These are phyloP conservation scores for Dryas octopetala DNA, from an alignment of 306 rosid species.

Conservation along the genomic window DNA sequence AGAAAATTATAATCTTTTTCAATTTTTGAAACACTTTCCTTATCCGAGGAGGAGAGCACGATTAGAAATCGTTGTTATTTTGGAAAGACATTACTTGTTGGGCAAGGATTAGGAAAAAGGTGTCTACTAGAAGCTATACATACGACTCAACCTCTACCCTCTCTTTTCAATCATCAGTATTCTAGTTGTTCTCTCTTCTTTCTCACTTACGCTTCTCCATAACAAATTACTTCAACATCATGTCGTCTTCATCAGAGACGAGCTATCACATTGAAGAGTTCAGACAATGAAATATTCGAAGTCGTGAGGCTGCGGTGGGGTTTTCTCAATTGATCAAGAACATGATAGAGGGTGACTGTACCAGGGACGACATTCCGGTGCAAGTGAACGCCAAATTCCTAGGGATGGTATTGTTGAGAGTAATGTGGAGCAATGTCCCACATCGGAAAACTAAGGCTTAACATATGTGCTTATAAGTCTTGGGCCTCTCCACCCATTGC, in stretches of 20 bases:
- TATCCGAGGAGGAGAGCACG: neutral
- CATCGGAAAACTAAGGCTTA: too few species aligned
- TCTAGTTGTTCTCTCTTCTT: too few species aligned
- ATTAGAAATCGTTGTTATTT: neutral
- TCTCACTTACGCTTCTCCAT: neutral
- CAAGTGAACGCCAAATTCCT: neutral
- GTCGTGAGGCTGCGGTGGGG: neutral
- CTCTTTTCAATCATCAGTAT: neutral
- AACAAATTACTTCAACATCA: neutral
- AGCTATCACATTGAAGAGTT: neutral
- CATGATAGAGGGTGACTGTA: neutral
- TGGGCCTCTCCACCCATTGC: too few species aligned
- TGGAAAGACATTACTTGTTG: neutral
- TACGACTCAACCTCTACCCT: too few species aligned
- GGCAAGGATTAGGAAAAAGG: too few species aligned
- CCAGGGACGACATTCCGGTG: neutral
- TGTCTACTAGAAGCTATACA: too few species aligned
- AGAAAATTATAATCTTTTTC: too few species aligned
- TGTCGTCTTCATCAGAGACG: neutral
- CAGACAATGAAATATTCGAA: neutral
- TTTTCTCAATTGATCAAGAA: neutral
- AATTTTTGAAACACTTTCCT: neutral
- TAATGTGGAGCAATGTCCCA: too few species aligned
- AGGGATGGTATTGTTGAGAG: too few species aligned
- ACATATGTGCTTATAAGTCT: too few species aligned